Conservation (phyloP, 805 yeast species). For the Yamadazyma ubonensis region DNA sequence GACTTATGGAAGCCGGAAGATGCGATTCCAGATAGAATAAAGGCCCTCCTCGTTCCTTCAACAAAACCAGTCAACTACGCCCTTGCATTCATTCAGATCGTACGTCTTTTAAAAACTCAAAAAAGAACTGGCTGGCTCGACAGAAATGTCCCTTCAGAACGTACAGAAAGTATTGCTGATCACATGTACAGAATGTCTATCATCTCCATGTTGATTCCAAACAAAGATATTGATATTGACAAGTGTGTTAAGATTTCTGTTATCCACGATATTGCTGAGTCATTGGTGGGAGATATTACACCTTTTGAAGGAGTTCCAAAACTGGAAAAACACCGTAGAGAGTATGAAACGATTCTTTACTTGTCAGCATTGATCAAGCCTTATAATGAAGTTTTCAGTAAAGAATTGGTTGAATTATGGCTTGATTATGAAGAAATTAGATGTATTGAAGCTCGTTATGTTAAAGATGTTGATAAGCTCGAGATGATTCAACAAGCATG, state of each 20-base stretch:
- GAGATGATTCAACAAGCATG: constrained; percentile 81
- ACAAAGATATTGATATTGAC: constrained; percentile 53
- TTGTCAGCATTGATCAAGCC: constrained; percentile 58
- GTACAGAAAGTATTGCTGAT: constrained; percentile 78
- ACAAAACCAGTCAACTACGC: constrained; percentile 46
- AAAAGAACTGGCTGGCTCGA: constrained; percentile 95
- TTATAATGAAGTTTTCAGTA: constrained; percentile 62
- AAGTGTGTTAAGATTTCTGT: constrained; percentile 83
- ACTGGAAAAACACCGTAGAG: constrained; percentile 81
- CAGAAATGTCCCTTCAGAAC: constrained; percentile 46
- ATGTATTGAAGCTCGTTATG: constrained; percentile 80
- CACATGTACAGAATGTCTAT: constrained; percentile 96
- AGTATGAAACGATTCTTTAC: constrained; percentile 67
- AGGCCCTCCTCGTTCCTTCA: constrained; percentile 32
- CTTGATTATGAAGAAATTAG: constrained; percentile 84
- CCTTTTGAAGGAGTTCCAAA: constrained; percentile 69
- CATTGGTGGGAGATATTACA: constrained; percentile 92
- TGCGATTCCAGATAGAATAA: constrained; percentile 50
- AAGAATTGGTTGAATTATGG: constrained; percentile 72
- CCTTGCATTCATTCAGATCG: constrained; percentile 60
- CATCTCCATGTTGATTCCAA: constrained; percentile 66
- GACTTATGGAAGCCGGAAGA: constrained; percentile 52
- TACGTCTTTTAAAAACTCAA: constrained; percentile 71
- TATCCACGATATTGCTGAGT: constrained; percentile 92
- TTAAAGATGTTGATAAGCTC: constrained; percentile 90